Conservation (phyloP, 2,329 filamentous ascomycete species). For the Epichloe coenophiala region DNA sequence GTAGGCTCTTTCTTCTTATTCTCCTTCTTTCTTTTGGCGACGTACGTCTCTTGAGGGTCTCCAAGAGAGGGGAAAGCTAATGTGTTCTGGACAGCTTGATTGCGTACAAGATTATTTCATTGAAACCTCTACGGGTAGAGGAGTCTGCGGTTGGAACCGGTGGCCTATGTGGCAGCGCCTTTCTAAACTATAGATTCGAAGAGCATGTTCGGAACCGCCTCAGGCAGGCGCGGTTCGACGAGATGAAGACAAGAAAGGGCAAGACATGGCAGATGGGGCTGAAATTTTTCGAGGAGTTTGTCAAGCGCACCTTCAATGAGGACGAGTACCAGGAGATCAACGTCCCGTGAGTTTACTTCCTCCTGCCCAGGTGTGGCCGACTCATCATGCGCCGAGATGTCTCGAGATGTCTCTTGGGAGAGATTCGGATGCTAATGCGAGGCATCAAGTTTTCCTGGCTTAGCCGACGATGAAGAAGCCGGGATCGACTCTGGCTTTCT, state of each 20-base stretch:
- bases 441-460: constrained; percentile 49
- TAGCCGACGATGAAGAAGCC: constrained; percentile 62
- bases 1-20: constrained; percentile 23
- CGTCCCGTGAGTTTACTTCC: constrained; percentile 42
- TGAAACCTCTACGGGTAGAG: constrained; percentile 58
- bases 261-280: constrained; percentile 73
- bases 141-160: constrained; percentile 71
- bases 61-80: constrained; percentile 9
- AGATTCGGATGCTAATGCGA: background rate
- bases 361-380: background rate
- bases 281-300: constrained; percentile 71
- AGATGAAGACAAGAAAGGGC: constrained; percentile 64
- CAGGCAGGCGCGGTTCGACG: constrained; percentile 52
- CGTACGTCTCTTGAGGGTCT: too few species aligned
- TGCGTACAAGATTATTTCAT: constrained; percentile 65
- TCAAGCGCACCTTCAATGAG: constrained; percentile 72
- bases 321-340: constrained; percentile 67
- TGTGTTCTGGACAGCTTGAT: constrained; percentile 39
- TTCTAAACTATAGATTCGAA: constrained; percentile 70
- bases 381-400: background rate
- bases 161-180: constrained; percentile 63
- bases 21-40: background rate
- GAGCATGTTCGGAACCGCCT: constrained; percentile 59
- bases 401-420: accelerated
- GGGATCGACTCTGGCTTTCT: constrained; percentile 66